These are phyloP conservation scores for Cadophora malorum DNA, from an alignment of 2,329 filamentous ascomycete species.

Conservation along the genomic window DNA sequence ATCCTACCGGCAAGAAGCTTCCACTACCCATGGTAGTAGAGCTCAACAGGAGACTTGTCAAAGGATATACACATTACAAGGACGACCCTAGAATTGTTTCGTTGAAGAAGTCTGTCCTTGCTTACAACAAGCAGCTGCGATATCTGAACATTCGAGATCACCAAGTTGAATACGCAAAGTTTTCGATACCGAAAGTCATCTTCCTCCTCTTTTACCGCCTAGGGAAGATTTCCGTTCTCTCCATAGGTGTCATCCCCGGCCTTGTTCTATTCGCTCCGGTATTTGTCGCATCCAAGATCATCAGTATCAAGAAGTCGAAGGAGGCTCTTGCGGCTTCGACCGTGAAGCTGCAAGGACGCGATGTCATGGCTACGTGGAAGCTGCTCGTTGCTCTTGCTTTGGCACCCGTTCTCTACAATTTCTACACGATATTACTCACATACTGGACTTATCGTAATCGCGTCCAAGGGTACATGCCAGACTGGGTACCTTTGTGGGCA, in stretches of 20 bases:
- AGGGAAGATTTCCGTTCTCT: conserved; percentile 76
- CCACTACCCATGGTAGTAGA: conserved; percentile 93
- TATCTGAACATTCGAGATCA: conserved; percentile 91
- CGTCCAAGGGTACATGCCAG: conserved; percentile 80
- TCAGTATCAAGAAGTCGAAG: conserved; percentile 81
- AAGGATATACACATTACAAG: conserved; percentile 92
- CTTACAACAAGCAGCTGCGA: conserved; percentile 86
- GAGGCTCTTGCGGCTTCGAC: conserved; percentile 84
- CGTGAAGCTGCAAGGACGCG: conserved; percentile 86
- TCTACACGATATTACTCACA: conserved; percentile 78
- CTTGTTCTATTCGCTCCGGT: conserved; percentile 87
- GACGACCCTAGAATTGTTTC: conserved; percentile 83
- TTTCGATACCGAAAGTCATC: conserved; percentile 78
- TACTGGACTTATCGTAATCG: conserved; percentile 82
- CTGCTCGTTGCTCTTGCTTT: conserved; percentile 60
- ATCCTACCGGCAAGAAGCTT: conserved; percentile 90
- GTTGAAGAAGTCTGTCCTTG: conserved; percentile 75
- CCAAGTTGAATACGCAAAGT: conserved; percentile 89
- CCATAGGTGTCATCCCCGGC: conserved; percentile 83
- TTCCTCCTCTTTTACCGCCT: conserved; percentile 81
- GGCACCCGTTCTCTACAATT: conserved; percentile 80
- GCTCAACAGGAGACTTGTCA: conserved; percentile 87
- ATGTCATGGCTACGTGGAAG: conserved; percentile 96
- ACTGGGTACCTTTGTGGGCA: conserved; percentile 79
- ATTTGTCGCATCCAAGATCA: conserved; percentile 82